Conservation (phyloP, 805 yeast genomes). For the Wilhelminamyces savonicus region DNA sequence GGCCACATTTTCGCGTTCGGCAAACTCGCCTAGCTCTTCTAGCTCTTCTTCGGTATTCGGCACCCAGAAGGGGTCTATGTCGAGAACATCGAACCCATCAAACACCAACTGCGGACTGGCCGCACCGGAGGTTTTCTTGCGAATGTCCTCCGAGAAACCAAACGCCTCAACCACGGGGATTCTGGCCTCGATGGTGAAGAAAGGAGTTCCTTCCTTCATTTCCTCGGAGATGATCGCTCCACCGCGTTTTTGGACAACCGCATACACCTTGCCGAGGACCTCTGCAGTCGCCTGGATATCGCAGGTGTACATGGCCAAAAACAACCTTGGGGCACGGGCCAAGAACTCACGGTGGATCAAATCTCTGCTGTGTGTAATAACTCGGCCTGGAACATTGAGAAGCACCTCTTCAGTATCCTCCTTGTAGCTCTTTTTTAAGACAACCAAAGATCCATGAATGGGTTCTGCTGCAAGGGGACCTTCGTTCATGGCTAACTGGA, state of each 20-base stretch:
- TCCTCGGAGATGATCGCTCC: constrained; percentile 88
- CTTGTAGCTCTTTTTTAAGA: constrained; percentile 25
- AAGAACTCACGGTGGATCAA: constrained; percentile 63
- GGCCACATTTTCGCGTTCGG: constrained; percentile 90
- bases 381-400: constrained; percentile 58
- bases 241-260: constrained; percentile 82
- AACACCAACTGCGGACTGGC: constrained; percentile 95
- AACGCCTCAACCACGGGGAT: constrained; percentile 95
- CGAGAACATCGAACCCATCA: constrained; percentile 79
- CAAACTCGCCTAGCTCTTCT: constrained; percentile 87
- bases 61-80: constrained; percentile 97
- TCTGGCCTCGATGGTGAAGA: constrained; percentile 77
- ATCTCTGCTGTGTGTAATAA: constrained; percentile 69
- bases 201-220: constrained; percentile 97
- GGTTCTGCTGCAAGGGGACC: constrained; percentile 92
- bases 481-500: constrained; percentile 70
- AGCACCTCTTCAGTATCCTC: constrained; percentile 22
- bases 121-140: constrained; percentile 92
- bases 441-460: constrained; percentile 69
- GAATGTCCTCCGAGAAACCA: constrained; percentile 91
- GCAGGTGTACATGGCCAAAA: constrained; percentile 89
- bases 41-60: constrained; percentile 96
- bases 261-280: constrained; percentile 91
- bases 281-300: constrained; percentile 95
- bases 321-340: constrained; percentile 82